phyloP scores from a whole-genome alignment of 805 yeast species.

The Lipomyces chichibuensis region DNA sequence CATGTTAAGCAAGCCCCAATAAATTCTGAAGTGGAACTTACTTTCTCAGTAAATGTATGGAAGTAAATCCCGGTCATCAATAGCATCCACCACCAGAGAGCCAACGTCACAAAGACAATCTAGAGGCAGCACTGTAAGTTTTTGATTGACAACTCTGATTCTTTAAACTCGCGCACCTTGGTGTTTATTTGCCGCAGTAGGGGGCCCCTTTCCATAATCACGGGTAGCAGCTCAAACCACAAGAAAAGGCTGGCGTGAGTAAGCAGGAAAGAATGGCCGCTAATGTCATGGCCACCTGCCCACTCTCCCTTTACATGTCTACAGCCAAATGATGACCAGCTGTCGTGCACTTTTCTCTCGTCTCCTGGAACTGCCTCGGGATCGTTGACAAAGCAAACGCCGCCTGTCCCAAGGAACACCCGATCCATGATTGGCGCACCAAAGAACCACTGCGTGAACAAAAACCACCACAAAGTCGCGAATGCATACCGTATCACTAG shows the following conservation, averaged over 20 bases:
- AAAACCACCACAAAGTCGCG: slow-evolving; percentile 78
- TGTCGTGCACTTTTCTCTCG: slow-evolving; percentile 10
- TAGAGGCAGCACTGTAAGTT: slow-evolving; percentile 4
- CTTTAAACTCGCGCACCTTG: slow-evolving; percentile 20
- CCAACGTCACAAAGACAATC: slow-evolving; percentile 46
- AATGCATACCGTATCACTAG: slow-evolving; percentile 49
- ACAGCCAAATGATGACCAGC: slow-evolving; percentile 50
- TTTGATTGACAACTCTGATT: background rate
- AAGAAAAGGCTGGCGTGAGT: slow-evolving; percentile 67
- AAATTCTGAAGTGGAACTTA: slow-evolving; percentile 2
- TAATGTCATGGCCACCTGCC: slow-evolving; percentile 93
- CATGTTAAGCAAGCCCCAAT: background rate
- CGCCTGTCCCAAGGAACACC: slow-evolving; percentile 80
- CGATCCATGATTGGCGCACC: slow-evolving; percentile 89
- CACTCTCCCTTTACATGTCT: slow-evolving; percentile 66
- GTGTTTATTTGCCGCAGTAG: slow-evolving; percentile 28
- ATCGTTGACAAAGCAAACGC: slow-evolving; percentile 56
- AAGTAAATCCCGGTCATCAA: slow-evolving; percentile 81
- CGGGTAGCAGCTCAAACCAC: slow-evolving; percentile 62
- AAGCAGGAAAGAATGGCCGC: slow-evolving; percentile 87
- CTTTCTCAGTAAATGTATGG: slow-evolving; percentile 77
- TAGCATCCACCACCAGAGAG: slow-evolving; percentile 84
- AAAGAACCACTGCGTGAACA: slow-evolving; percentile 85
- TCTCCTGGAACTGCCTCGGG: slow-evolving; percentile 24
- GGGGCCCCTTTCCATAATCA: slow-evolving; percentile 39